Base-by-base conservation (phyloP, 768 basidiomycete genomes). In the Leucocoprinus leucothites region DNA sequence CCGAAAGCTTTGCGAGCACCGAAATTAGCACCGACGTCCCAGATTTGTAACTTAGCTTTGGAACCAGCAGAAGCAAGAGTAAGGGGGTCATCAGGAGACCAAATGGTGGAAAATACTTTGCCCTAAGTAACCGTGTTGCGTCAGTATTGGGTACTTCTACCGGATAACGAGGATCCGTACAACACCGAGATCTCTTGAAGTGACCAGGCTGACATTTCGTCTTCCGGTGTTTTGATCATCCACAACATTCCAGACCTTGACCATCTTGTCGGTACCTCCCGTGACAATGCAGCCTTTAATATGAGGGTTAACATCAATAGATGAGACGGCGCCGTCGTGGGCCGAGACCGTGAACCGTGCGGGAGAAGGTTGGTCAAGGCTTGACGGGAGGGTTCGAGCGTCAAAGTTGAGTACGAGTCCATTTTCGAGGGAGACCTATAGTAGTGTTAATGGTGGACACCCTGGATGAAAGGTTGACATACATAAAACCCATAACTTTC, bases 1-100 rank as follows among this genome's bases (percentile, higher is more conserved):
- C 84, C 86, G 52, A 98, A 94, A 0, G 87, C 86, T 65, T 91
- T 91, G 46, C 94, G 78, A 9, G 84, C 91, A 22, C 91, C 90
- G 16, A 77, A 71, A 66, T 91, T 98, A 3, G 90, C 81, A 9
- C 86, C 91, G 38, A 96, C 81, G 64, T 99, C 96, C 96, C 96
- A 99, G 14, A 99, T 77, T 68, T 98, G 96, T 5, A 99, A 69
- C 66, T 89, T 94, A 1, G 92, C 96, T 64, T 93, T 90, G 2
- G 93, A 95, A 11, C 97, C 97, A 26, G 90, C 96, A 2, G 94
- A 94, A 2, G 95, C 96, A 45, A 99, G 70, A 7, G 91, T 97
- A 48, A 98, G 82, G 1, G 94, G 89, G 64, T 95, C 91, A 66
- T 98, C 96, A 0, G 97, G 96, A 5, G 94, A 98, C 76, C 89